Base-by-base conservation (phyloP, 78 protist genomes). In the Dictyostelium brefeldianum region DNA sequence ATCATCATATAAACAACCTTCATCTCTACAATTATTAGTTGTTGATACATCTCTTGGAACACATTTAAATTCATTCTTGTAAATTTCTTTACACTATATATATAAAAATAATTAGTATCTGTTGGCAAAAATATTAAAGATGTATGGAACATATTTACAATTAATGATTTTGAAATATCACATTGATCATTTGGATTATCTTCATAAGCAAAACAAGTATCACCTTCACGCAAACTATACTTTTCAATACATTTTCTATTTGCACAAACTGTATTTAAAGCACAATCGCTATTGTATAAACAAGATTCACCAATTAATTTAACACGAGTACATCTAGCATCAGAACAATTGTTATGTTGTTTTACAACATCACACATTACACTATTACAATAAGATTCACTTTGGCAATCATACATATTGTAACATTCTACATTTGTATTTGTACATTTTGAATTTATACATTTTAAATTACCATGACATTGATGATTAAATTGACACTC, bases 191-290 rank as follows among this genome's bases (percentile, higher is more conserved):
- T 64, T 64, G 73, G 43, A 22, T 25, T 14, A 17, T 11, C 46
- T 2, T 36, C 47, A 70, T 20, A 14, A 9, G 31, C 25, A 70
- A 20, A 25, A 41, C 78, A 70, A 9, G 27, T 8, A 18, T 70
- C 50, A 70, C 78, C 78, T 18, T 8, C 11, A 36, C 20, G 12
- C 20, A 70, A 29, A 36, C 47, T 25, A 41, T 41, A 70, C 8
- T 70, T 70, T 70, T 70, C 78, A 18, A 70, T 41, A 43, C 78
- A 70, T 43, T 70, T 70, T 17, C 56, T n/a, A 41, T 46, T 46
- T 5, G 25, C 51, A 70, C 78, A 70, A 0, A 27, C 41, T 15
- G 56, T 4, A 41, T 46, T 70, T 15, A 70, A 25, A 4, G 27
- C 9, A 43, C 78, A 70, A 36, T 70, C 78, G 41, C 3, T 8